These are phyloP conservation scores for Leccinum pallidistipes DNA, from an alignment of 1,284 basidiomycete genomes.

Conservation along the genomic window DNA sequence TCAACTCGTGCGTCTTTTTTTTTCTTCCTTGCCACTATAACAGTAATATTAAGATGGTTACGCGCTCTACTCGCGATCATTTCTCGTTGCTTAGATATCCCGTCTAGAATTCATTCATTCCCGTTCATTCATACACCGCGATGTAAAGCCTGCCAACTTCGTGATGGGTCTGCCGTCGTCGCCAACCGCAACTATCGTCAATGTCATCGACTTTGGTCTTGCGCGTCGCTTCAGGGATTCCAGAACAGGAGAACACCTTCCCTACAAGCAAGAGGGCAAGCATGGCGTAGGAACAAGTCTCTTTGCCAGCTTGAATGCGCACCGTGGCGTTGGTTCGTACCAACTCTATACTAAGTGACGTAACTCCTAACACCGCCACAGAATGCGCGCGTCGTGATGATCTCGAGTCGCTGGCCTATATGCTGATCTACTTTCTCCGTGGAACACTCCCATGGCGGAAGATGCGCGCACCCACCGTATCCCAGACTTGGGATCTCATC, in stretches of 20 bases:
- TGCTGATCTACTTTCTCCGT: slow-evolving; percentile 91
- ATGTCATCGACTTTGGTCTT: slow-evolving; percentile 96
- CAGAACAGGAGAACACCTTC: slow-evolving; percentile 85
- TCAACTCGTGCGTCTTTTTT: slow-evolving; percentile 68
- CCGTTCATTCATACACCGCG: slow-evolving; percentile 81
- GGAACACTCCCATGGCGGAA: slow-evolving; percentile 92
- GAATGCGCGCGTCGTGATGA: slow-evolving; percentile 90
- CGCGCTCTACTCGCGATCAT: slow-evolving; percentile 20
- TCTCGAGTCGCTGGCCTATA: slow-evolving; percentile 89
- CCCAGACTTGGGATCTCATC: slow-evolving; percentile 79
- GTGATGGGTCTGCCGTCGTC: slow-evolving; percentile 66
- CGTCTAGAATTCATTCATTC: slow-evolving; percentile 77
- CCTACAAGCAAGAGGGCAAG: slow-evolving; percentile 87
- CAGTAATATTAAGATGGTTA: slow-evolving; percentile 11
- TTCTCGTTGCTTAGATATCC: slow-evolving; percentile 51
- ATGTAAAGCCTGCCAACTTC: slow-evolving; percentile 97
- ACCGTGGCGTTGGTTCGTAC: slow-evolving; percentile 79
- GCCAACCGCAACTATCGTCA: slow-evolving; percentile 62
- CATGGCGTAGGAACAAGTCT: slow-evolving; percentile 90
- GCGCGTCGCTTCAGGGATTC: slow-evolving; percentile 94
- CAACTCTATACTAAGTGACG: neutral
- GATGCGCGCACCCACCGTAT: slow-evolving; percentile 72
- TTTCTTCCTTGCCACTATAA: neutral
- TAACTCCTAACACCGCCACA: slow-evolving; percentile 28
- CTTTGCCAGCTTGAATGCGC: slow-evolving; percentile 95